These are phyloP conservation scores for Scheffersomyces segobiensis DNA, from an alignment of 1,139 yeast species.

Conservation along the genomic window DNA sequence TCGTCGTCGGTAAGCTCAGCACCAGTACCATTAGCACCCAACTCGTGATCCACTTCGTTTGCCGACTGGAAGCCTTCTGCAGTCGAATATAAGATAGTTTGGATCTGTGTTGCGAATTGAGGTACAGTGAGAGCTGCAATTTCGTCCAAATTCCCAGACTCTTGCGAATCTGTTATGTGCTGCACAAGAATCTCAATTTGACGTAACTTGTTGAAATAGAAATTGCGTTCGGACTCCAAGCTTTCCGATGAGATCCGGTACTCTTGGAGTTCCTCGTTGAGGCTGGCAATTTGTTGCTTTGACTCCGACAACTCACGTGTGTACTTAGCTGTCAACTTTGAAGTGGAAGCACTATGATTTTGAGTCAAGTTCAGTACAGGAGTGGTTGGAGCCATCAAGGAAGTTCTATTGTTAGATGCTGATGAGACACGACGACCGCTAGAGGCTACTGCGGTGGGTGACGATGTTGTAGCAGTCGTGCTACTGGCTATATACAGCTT, in stretches of 20 bases:
- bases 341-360: not conserved
- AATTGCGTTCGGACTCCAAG: constrained; percentile 78
- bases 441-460: not conserved
- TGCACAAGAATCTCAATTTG: constrained; percentile 84
- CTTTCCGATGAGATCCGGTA: constrained; percentile 55
- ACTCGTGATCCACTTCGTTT: constrained; percentile 19
- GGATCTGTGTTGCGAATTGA: constrained; percentile 60
- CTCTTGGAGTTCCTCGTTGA: constrained; percentile 53
- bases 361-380: constrained; percentile 1
- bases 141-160: constrained; percentile 29
- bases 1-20: not conserved
- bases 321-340: constrained; percentile 6
- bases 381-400: constrained; percentile 6
- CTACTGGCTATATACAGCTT: not conserved
- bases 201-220: constrained; percentile 85
- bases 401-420: constrained; percentile 1
- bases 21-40: not conserved
- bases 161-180: constrained; percentile 51
- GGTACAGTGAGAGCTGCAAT: constrained; percentile 27
- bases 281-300: constrained; percentile 32
- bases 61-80: constrained; percentile 72
- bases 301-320: constrained; percentile 12
- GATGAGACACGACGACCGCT: not conserved
- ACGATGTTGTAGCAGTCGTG: not conserved
- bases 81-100: constrained; percentile 74